phyloP scores from a whole-genome alignment of 805 yeast genomes.

The Cyberlindnera japonica region DNA sequence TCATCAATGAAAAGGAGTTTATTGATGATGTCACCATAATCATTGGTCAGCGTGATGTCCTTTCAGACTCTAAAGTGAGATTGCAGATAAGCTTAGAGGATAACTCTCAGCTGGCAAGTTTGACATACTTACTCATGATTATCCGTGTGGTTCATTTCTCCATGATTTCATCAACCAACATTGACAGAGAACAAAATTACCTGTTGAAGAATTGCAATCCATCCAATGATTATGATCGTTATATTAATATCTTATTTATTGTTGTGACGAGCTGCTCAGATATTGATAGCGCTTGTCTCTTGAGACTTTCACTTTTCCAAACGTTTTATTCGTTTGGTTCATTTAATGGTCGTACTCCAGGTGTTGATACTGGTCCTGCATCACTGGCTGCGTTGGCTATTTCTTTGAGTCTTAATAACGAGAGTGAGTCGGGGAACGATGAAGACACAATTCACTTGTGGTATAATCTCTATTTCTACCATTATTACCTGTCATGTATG shows the following conservation, averaged over 20 bases:
- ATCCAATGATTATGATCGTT: constrained; percentile 19
- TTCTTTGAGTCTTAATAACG: constrained; percentile 18
- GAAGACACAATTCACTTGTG: constrained; percentile 15
- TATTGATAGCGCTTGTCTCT: constrained; percentile 6
- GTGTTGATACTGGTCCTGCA: constrained; percentile 8
- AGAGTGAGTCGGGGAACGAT: constrained; percentile 9
- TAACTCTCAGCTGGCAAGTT: not conserved
- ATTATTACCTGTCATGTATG: constrained; percentile 11
- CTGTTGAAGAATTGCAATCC: constrained; percentile 13
- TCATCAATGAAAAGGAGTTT: constrained; percentile 51
- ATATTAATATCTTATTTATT: constrained; percentile 16
- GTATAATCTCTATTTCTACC: constrained; percentile 19
- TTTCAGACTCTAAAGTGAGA: constrained; percentile 24
- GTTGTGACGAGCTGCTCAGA: constrained; percentile 7
- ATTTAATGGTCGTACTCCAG: constrained; percentile 10
- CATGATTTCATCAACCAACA: constrained; percentile 11
- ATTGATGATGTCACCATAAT: constrained; percentile 37
- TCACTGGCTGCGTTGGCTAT: constrained; percentile 12
- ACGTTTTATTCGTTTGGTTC: constrained; percentile 9
- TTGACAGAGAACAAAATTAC: constrained; percentile 13
- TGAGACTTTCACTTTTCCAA: constrained; percentile 15
- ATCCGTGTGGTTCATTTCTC: constrained; percentile 22
- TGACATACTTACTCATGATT: constrained; percentile 3
- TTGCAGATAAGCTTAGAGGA: constrained; percentile 1
- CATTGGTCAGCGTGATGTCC: constrained; percentile 37